Base-by-base conservation (phyloP, 2,329 filamentous ascomycete species). In the Aspergillus aculeatus region DNA sequence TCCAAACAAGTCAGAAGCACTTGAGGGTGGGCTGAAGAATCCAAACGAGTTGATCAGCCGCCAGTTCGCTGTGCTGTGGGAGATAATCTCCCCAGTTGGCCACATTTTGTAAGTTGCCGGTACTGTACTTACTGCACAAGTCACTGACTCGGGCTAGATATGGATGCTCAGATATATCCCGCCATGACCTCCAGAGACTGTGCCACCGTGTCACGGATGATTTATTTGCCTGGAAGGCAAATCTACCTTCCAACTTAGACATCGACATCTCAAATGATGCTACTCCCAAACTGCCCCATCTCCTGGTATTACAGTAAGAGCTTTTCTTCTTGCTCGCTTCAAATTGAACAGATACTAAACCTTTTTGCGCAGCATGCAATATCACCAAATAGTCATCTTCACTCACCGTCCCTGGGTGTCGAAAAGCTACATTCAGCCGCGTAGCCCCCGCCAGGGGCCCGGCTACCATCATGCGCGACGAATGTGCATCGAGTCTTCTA, bases 11-110 rank as follows among this genome's bases (percentile, higher is more conserved):
- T 62, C 69, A 5, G 56, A 57, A 12, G 41, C 52, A 26, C 49
- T 67, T 3, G 59, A 62, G 10, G 56, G 52, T 2, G 70, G 67
- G 6, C 55, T 76, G 32, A 70, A 60, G 7, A 55, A 55, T 14
- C 53, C 53, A 12, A 55, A 55, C 32, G 41, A 55, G 12, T 31
- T 55, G 19, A 48, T 55, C 12, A 55, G 53, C 11, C 53, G 53
- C 5, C 53, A 55, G 26, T 55, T 55, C 6, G 72, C 76, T 0
- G 65, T 75, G n/a, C 63, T 80, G 0, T 79, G 77, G 71, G 77
- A 80, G 58, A 77, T 77, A 55, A 75, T 79, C 16, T 76, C 76
- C 16, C 76, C 77, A 0, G 71, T 78, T 11, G 75, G 76, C 5
- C 76, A 79, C 62, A 77, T 79, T 29, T 62, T 80, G 73, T 77